Evolutionary conservation across 106 monocot genomes (phyloP), one percentile per base, ranked within the genome.

Genomic region (Dendrobium chrysotoxum): DNA sequence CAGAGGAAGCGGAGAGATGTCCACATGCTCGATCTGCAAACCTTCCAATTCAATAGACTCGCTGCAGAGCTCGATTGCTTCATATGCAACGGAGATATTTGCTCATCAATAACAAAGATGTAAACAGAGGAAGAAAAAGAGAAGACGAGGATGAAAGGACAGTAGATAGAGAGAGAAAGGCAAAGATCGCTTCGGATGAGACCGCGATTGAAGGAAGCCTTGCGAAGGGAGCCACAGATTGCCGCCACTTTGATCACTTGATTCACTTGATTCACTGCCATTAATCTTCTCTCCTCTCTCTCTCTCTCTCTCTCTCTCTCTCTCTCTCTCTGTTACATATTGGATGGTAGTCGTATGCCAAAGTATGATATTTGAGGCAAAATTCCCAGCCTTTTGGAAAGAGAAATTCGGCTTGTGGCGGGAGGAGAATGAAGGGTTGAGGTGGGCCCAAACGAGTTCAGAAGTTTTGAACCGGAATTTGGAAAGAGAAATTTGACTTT

Each of bases 1-100:
- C 35, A 93, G 86, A 1, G 93, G 90, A 2, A 93, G 88, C 21
- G 57, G 41, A 30, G 81, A 73, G 79, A 90, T 88, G 78, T 93
- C 93, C 17, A 90, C 78, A 26, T 80, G 28, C 70, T 90, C 88
- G 30, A 93, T 78, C 80, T 78, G 76, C 77, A 93, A 68, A 17
- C 83, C 83, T n/a, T n/a, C n/a, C n/a, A n/a, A n/a, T 38, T 50
- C 39, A 2, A 86, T 88, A 8, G 70, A 83, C 40, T 87, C 88
- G 17, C 82, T 77, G 79, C 86, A 86, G 23, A 90, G 26, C 79
- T 88, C 76, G 41, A 88, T 78, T 16, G 93, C 93, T 90, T 71
- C 64, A 42, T 0, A 55, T 28, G 3, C n/a, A 79, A 61, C 11
- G 42, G 39, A 67, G 42, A 21, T 25, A 25, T 25, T 45, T 40